These are phyloP conservation scores for Sphagnum magellanicum DNA, from an alignment of 228 moss, liverwort and hornwort species.

Conservation along the genomic window DNA sequence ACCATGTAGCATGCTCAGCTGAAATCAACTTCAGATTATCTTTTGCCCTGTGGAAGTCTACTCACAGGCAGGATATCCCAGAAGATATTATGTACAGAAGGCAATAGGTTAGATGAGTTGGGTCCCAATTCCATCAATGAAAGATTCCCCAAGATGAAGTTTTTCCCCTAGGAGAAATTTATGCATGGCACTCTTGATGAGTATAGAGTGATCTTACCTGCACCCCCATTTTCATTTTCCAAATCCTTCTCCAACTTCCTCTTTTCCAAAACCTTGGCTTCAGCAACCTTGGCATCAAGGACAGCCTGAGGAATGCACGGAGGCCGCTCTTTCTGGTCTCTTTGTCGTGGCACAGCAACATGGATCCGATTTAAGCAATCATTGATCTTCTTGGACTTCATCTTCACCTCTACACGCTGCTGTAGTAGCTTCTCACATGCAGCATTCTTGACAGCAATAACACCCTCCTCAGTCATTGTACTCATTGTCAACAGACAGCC, in stretches of 20 bases:
- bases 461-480: conserved; percentile 90
- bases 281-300: conserved; percentile 38
- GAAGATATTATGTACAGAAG: too few species aligned
- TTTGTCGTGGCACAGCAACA: conserved; percentile 70
- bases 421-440: conserved; percentile 88
- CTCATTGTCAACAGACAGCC: conserved; percentile 90
- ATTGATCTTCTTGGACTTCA: conserved; percentile 95
- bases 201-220: conserved; percentile 22
- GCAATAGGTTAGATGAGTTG: too few species aligned
- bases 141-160: too few species aligned
- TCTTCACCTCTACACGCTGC: conserved; percentile 93
- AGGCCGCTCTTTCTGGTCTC: conserved; percentile 85
- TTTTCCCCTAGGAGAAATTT: too few species aligned
- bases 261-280: conserved; percentile 27
- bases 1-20: too few species aligned
- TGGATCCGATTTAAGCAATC: conserved; percentile 87
- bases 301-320: conserved; percentile 76
- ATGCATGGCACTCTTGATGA: too few species aligned
- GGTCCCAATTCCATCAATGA: too few species aligned
- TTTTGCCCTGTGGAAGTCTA: too few species aligned
- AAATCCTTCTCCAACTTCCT: conserved; percentile 85
- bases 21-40: too few species aligned
- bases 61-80: too few species aligned
- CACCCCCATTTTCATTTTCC: conserved; percentile 89
- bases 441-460: conserved; percentile 72